Evolutionary conservation across 2,329 filamentous ascomycete species (phyloP), one percentile per base, ranked within the genome.

Genomic region (Pseudogymnoascus sp.): DNA sequence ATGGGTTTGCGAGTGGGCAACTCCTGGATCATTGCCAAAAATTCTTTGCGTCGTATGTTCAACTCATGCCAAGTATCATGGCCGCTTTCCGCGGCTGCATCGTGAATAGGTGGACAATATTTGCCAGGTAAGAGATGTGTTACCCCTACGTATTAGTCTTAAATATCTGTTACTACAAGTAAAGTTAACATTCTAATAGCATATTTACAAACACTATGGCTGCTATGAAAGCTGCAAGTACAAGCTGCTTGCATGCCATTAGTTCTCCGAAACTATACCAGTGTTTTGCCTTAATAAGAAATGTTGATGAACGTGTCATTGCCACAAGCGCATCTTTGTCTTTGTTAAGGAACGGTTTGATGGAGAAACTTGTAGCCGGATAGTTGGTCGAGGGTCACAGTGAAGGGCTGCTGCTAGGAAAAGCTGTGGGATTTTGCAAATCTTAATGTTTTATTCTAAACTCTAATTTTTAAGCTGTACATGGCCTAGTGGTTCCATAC

Each of bases 1-100:
- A 65, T n/a, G 64, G 63, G 6, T 14, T n/a, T 16, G 45, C 38
- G 7, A 60, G 29, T 16, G 14, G 21, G 14, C 61, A 63, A 14
- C 61, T 67, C 12, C 61, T 63, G 11, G 59, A 61, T 14, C 59
- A 66, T 38, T 67, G 65, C 26, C 63, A 67, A 26, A 59, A 63
- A 7, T 68, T 68, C 55, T 59, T 68, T 61, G 63, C 65, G 29
- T 64, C 66, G 1, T 68, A 68, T 29, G 60, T 67, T 16, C 62
- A 65, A 29, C 60, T 68, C 11, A 63, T 64, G 43, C 62, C 63
- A 12, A 66, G 62, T 49, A 64, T 67, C 38, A 29, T 60, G 5
- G n/a, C 45, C n/a, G 63, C 63, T 10, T 62, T 67, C 29, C 61
- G 62, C 8, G 59, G 64, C 14, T 68, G 66, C 41, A 19, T 58